A percentile compares a stretch with the other conserved stretches of the same genome.
Evolutionary conservation across 2,329 filamentous ascomycete genomes (phyloP).

Genomic region (Aureobasidium leucospermi): DNA sequence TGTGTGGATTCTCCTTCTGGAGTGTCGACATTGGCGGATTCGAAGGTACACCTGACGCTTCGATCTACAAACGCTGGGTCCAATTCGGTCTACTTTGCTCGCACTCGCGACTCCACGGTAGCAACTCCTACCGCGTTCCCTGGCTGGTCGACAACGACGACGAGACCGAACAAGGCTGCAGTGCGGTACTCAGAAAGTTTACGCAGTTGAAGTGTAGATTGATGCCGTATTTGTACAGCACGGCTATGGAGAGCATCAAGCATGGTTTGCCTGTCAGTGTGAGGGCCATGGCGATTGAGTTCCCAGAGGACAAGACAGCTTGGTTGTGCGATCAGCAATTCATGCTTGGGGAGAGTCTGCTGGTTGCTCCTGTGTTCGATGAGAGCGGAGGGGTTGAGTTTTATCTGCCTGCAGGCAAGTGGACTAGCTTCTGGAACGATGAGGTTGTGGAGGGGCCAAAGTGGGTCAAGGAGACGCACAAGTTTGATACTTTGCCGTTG

Average conservation of each 20-base stretch:
- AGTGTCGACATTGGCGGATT: conserved; percentile 66
- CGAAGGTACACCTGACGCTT: conserved; percentile 53
- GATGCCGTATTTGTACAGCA: conserved; percentile 52
- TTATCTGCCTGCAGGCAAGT: conserved; percentile 51
- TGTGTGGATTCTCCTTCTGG: conserved; percentile 62
- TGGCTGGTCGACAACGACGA: conserved; percentile 63
- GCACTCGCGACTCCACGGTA: conserved; percentile 64
- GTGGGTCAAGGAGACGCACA: conserved; percentile 38
- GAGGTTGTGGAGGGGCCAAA: conserved; percentile 34
- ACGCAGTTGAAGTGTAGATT: conserved; percentile 48
- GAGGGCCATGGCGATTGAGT: conserved; percentile 61
- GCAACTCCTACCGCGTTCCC: conserved; percentile 64
- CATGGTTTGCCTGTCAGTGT: conserved; percentile 54
- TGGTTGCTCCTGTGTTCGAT: conserved; percentile 58
- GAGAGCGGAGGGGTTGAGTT: conserved; percentile 58
- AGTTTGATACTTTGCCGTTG: conserved; percentile 33
- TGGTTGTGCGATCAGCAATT: conserved; percentile 66
- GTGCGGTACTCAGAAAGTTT: conserved; percentile 48
- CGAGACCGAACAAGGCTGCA: conserved; percentile 40
- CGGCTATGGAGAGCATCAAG: conserved; percentile 43
- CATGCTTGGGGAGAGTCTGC: conserved; percentile 59
- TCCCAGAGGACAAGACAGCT: conserved; percentile 60
- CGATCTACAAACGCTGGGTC: conserved; percentile 73
- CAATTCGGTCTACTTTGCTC: conserved; percentile 66
- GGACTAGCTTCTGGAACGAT: conserved; percentile 44